These are phyloP conservation scores for Endogone sp. DNA, from an alignment of 192 early-diverging fungal genomes.

Conservation along the genomic window DNA sequence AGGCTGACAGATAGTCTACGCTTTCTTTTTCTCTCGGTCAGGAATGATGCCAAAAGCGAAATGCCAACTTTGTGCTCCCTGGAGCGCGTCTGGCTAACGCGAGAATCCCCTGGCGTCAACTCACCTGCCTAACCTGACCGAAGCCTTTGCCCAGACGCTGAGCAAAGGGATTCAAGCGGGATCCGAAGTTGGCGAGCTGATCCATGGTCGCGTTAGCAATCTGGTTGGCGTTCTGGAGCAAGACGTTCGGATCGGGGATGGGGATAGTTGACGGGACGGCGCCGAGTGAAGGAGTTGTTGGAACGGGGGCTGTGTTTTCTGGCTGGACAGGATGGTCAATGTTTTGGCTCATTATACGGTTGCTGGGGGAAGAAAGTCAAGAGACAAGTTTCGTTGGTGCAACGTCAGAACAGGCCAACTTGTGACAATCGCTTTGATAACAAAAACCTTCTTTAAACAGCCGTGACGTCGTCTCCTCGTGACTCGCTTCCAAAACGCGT, in stretches of 20 bases:
- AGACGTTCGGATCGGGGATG: background rate
- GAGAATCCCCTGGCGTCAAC: background rate
- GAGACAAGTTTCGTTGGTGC: too few relatives aligned
- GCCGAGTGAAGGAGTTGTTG: background rate
- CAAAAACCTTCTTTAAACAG: too few relatives aligned
- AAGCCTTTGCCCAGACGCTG: conserved; percentile 45
- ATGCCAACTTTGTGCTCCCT: background rate
- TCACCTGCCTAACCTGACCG: conserved; percentile 53
- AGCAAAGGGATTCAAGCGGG: conserved; percentile 50
- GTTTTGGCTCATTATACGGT: conserved; percentile 8
- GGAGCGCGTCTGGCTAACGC: background rate
- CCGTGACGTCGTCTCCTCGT: too few relatives aligned
- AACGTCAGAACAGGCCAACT: too few relatives aligned
- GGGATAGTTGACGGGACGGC: conserved; percentile 1
- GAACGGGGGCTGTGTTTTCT: background rate
- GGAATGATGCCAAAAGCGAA: background rate
- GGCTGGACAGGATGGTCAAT: conserved; percentile 6
- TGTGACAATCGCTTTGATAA: too few relatives aligned
- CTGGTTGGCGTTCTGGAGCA: conserved; percentile 4
- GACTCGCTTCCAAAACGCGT: too few relatives aligned
- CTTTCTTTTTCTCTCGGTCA: conserved; percentile 29
- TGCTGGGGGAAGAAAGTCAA: too few relatives aligned
- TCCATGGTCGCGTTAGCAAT: conserved; percentile 43
- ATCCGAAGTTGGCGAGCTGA: conserved; percentile 42
- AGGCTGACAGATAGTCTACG: conserved; percentile 14